These are phyloP conservation scores for Fusarium sp. DNA, from an alignment of 2,329 filamentous ascomycete genomes.

Conservation along the genomic window DNA sequence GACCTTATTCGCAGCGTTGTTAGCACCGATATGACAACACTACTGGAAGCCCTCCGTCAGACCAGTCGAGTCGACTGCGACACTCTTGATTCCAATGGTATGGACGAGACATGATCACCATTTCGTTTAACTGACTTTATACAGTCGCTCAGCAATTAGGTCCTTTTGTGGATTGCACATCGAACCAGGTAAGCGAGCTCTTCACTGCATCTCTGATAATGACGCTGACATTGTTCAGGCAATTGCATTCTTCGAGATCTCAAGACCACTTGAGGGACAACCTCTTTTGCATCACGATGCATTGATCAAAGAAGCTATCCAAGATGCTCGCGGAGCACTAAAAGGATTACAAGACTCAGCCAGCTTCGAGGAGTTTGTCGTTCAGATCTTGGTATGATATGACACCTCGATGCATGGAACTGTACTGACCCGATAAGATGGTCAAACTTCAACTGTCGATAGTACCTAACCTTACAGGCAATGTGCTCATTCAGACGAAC, in stretches of 20 bases:
- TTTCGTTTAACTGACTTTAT: slow-evolving; percentile 14
- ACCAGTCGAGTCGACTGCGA: slow-evolving; percentile 50
- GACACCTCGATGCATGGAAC: rapidly evolving
- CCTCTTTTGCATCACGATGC: slow-evolving; percentile 43
- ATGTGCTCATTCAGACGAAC: slow-evolving; percentile 70
- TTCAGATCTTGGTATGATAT: slow-evolving; percentile 63
- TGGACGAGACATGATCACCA: not conserved
- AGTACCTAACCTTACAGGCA: slow-evolving; percentile 60
- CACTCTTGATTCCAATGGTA: slow-evolving; percentile 51
- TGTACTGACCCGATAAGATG: slow-evolving; percentile 55
- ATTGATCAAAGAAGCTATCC: slow-evolving; percentile 45
- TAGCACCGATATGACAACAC: slow-evolving; percentile 37
- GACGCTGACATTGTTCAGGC: slow-evolving; percentile 38
- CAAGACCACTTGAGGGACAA: slow-evolving; percentile 30
- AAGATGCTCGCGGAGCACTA: slow-evolving; percentile 35
- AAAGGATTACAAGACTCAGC: slow-evolving; percentile 32
- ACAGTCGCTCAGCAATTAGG: slow-evolving; percentile 47
- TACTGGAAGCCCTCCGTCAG: slow-evolving; percentile 45
- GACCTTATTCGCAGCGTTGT: not conserved
- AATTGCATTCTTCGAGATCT: slow-evolving; percentile 50
- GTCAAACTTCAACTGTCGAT: slow-evolving; percentile 65
- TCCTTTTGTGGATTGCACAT: slow-evolving; percentile 52
- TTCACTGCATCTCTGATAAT: not conserved
- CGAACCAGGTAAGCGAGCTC: slow-evolving; percentile 45
- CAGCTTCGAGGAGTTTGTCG: slow-evolving; percentile 59